phyloP scores from a whole-genome alignment of 2,329 filamentous ascomycete genomes.

The Phialophora verrucosa region DNA sequence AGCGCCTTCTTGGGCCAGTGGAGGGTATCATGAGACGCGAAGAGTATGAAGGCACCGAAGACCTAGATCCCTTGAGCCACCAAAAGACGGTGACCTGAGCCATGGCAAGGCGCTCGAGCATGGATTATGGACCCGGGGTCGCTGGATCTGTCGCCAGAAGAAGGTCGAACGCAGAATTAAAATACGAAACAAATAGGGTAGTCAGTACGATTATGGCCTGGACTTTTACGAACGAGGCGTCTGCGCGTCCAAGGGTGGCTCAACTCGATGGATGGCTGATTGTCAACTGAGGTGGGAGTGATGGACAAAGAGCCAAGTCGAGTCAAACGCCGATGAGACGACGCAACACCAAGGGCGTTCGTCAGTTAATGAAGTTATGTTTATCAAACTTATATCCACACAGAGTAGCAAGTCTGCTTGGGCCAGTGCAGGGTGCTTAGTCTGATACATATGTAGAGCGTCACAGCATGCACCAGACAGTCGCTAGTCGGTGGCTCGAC shows the following conservation, averaged over 20 bases:
- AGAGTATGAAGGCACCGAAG: slow-evolving; percentile 46
- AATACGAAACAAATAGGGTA: neutral
- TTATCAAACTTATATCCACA: neutral
- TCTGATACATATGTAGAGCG: too few species aligned
- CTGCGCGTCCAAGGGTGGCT: neutral
- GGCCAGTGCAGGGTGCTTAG: neutral
- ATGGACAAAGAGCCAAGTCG: neutral
- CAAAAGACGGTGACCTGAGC: slow-evolving; percentile 49
- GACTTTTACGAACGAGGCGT: neutral
- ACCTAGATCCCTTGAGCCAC: slow-evolving; percentile 42
- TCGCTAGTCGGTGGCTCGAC: neutral
- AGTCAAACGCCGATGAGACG: neutral
- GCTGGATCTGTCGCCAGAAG: neutral
- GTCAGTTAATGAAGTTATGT: slow-evolving; percentile 8
- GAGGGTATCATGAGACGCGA: slow-evolving; percentile 88
- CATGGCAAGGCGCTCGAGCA: too few species aligned
- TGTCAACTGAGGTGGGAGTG: slow-evolving; percentile 7
- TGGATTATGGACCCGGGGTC: neutral
- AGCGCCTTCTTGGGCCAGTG: slow-evolving; percentile 87
- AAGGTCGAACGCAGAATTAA: neutral
- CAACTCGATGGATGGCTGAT: neutral
- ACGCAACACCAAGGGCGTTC: slow-evolving; percentile 8
- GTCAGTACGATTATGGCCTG: neutral
- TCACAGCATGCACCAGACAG: neutral
- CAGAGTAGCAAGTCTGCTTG: neutral